Evolutionary conservation across 305 asterid genomes (phyloP), one percentile per base, ranked within the genome.

Genomic region (Solanum chacoense): DNA sequence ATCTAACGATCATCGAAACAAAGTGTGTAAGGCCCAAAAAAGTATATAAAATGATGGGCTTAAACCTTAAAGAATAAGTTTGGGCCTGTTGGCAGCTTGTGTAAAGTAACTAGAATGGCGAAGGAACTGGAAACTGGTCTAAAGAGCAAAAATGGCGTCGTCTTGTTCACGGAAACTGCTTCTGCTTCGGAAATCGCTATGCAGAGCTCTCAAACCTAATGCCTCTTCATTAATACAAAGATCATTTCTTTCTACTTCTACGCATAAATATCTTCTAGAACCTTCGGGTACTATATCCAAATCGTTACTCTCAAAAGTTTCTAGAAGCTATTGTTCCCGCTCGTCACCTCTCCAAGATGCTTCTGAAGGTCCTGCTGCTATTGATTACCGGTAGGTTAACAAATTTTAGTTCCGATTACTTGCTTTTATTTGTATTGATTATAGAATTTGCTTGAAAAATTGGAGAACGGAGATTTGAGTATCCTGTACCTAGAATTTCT

Each of bases 341-440:
- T 73, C 87, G 59, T 91, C 97, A 85, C 91, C 94, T 80, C 90
- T 90, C 11, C 87, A 59, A 11, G 93, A 93, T 75, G 96, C 88
- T 74, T 12, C 91, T 87, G 91, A 74, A 65, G 95, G 90, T 24
- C 96, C 97, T 36, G 89, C 95, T 63, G 40, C 95, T 74, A 89
- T 92, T 34, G 91, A 96, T 92, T 92, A 94, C 92, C 79, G 93
- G 98, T 95, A 88, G 12, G 73, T 45, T 87, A 4, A 50, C 32
- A 50, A 11, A 11, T 42, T 24, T 22, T 26, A 13, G 34, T 34
- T 69, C 36, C 13, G 5, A 3, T 31, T 29, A 86, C 29, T 32
- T 32, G 65, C 72, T 71, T 50, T 42, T 55, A 38, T 14, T 45
- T 29, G 3, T 36, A 8, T 20, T 69, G 26, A 38, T 86, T 5